These are phyloP conservation scores for Termitomyces sp. DNA, from an alignment of 1,284 basidiomycete species.

Conservation along the genomic window DNA sequence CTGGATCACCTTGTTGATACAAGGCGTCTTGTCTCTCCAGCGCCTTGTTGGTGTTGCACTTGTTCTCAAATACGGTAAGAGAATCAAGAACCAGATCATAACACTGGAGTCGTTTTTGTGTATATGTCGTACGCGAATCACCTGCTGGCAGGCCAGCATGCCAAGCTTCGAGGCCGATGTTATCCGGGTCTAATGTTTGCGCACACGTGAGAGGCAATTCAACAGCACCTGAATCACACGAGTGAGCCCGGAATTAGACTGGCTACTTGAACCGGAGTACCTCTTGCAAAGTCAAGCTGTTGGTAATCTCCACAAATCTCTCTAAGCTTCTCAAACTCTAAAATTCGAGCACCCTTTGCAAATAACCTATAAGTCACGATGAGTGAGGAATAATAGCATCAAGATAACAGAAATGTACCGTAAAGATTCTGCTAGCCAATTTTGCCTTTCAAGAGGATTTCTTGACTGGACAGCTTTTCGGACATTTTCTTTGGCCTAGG, in stretches of 20 bases:
- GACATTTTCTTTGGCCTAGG: constrained; percentile 87
- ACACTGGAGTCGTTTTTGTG: constrained; percentile 64
- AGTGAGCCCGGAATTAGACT: background rate
- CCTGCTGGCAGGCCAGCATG: constrained; percentile 55
- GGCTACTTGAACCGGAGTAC: constrained; percentile 29
- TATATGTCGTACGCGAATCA: constrained; percentile 59
- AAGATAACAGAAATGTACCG: constrained; percentile 39
- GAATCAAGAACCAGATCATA: constrained; percentile 84
- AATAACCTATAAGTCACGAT: constrained; percentile 61
- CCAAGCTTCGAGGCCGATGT: constrained; percentile 78
- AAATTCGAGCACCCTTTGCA: constrained; percentile 78
- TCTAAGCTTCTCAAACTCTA: constrained; percentile 81
- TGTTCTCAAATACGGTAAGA: constrained; percentile 75
- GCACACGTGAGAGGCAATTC: constrained; percentile 87
- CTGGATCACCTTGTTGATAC: constrained; percentile 45
- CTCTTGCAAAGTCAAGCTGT: constrained; percentile 76
- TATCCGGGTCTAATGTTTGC: constrained; percentile 72
- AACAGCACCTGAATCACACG: constrained; percentile 59
- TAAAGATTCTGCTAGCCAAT: constrained; percentile 78
- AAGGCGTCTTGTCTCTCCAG: constrained; percentile 21
- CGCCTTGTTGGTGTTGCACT: constrained; percentile 28
- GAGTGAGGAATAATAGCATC: background rate
- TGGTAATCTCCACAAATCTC: constrained; percentile 88
- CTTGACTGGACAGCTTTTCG: constrained; percentile 84
- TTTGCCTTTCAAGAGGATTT: constrained; percentile 66